Percentiles rank a stretch among this genome's conserved stretches.
phyloP scores from a whole-genome alignment of 768 basidiomycete species.

The Fistulinella prunicolor region DNA sequence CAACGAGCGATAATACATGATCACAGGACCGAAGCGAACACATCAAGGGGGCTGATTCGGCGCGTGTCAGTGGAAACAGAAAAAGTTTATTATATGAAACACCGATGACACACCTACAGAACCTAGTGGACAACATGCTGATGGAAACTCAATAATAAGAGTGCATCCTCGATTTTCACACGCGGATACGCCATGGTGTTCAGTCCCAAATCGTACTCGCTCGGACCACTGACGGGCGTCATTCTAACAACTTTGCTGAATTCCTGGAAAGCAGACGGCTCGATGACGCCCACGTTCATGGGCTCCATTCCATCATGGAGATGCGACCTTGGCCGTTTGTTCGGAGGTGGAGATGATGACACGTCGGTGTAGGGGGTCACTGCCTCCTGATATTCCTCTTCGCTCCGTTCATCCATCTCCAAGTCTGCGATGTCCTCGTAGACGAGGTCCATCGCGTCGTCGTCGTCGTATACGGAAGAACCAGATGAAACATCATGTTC shows the following conservation, averaged over 20 bases:
- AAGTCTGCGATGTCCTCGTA: constrained; percentile 41
- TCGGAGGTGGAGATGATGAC: constrained; percentile 38
- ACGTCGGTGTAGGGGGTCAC: constrained; percentile 67
- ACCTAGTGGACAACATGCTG: constrained; percentile 56
- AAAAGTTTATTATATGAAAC: not conserved
- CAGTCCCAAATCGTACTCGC: constrained; percentile 28
- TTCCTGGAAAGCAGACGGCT: constrained; percentile 44
- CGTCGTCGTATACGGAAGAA: constrained; percentile 44
- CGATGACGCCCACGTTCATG: constrained; percentile 37
- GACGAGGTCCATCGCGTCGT: constrained; percentile 52
- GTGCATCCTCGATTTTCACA: constrained; percentile 70
- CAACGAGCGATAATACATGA: constrained; percentile 20
- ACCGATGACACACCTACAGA: constrained; percentile 20
- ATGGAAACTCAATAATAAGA: constrained; percentile 72
- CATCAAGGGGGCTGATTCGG: constrained; percentile 12
- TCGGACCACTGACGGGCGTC: constrained; percentile 14
- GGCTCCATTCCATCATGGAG: constrained; percentile 28
- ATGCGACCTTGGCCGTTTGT: constrained; percentile 29
- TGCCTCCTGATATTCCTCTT: constrained; percentile 72
- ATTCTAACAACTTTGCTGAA: constrained; percentile 44
- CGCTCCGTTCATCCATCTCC: constrained; percentile 52
- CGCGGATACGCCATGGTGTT: constrained; percentile 41
- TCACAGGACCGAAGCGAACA: constrained; percentile 14
- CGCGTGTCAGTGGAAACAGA: constrained; percentile 7
- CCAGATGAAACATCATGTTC: constrained; percentile 55